Evolutionary conservation across 2,329 filamentous ascomycete species (phyloP), one percentile per base, ranked within the genome.

Genomic region (Dactylella cylindrospora): DNA sequence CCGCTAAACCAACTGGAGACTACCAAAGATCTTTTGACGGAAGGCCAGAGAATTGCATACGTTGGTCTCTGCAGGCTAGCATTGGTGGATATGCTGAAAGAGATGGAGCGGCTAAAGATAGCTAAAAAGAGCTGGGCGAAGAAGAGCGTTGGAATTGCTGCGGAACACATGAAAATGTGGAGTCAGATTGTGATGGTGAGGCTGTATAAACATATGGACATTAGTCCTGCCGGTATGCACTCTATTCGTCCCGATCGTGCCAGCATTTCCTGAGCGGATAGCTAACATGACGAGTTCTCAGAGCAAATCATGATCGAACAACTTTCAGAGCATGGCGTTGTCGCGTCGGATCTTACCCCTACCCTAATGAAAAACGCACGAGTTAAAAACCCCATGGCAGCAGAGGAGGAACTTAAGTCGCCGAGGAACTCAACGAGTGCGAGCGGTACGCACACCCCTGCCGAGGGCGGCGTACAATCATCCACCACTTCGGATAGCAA

Each of bases 231-330:
- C 10, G 72, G 72, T 73, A 66, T 46, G 65, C 23, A 35, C 12
- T n/a, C 10, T 13, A 32, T 29, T 39, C 44, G 10, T 15, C 6
- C n/a, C 13, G 29, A 8, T 29, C 4, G 9, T 6, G 12, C 36
- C 15, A 13, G n/a, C 22, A 29, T 29, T 28, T 17, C 35, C 4
- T 10, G 22, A 20, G 19, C 32, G 23, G 38, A 33, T 15, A 35
- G 38, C 49, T 49, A 20, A 45, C 22, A 17, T 36, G 20, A 20
- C 19, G 28, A 10, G 9, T 25, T 19, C 7, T 26, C 74, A 57
- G 93, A 98, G 74, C 93, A 98, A 76, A 78, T 98, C 72, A 98
- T 98, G 93, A 96, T 98, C 67, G 93, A 98, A 75, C 93, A 98
- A 73, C 78, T 98, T 57, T 85, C 88, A 9, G 87, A 93, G 55